Evolutionary conservation across 2,329 filamentous ascomycete genomes (phyloP).

Genomic region (Botrytis galanthina): DNA sequence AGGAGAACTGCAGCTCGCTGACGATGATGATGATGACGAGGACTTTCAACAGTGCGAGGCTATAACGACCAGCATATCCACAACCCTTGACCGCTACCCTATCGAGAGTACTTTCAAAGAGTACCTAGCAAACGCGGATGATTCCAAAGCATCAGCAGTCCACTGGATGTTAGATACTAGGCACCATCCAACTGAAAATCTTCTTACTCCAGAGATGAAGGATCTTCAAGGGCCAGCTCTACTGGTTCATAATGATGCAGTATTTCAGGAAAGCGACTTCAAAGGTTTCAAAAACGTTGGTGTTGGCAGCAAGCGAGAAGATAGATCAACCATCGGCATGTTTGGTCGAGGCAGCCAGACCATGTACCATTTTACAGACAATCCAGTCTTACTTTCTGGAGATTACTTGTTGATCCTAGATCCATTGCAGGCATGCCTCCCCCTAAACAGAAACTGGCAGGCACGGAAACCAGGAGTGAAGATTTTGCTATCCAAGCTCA

Average conservation of each 20-base stretch:
- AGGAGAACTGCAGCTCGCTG: constrained; percentile 29
- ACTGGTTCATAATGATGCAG: constrained; percentile 38
- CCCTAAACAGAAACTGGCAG: constrained; percentile 24
- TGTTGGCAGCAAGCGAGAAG: constrained; percentile 37
- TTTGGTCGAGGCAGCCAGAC: constrained; percentile 41
- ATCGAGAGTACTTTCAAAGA: constrained; percentile 39
- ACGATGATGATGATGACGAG: constrained; percentile 33
- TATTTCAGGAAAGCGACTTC: constrained; percentile 38
- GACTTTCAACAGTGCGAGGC: constrained; percentile 39
- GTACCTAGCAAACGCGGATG: constrained; percentile 42
- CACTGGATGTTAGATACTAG: constrained; percentile 38
- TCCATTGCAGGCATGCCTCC: constrained; percentile 34
- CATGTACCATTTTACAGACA: constrained; percentile 42
- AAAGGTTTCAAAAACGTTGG: constrained; percentile 39
- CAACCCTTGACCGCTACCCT: constrained; percentile 38
- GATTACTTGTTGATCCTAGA: constrained; percentile 39
- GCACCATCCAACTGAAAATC: constrained; percentile 23
- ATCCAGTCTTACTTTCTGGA: constrained; percentile 39
- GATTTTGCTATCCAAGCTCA: constrained; percentile 28
- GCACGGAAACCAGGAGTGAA: constrained; percentile 31
- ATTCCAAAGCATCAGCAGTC: constrained; percentile 34
- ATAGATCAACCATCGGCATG: constrained; percentile 37
- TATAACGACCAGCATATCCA: constrained; percentile 35
- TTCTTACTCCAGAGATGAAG: constrained; percentile 33
- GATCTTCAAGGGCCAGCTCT: constrained; percentile 37